A percentile compares a stretch with the other conserved stretches of the same genome.
phyloP scores from a whole-genome alignment of 2,329 filamentous ascomycete species.

The Pseudogymnoascus destructans region DNA sequence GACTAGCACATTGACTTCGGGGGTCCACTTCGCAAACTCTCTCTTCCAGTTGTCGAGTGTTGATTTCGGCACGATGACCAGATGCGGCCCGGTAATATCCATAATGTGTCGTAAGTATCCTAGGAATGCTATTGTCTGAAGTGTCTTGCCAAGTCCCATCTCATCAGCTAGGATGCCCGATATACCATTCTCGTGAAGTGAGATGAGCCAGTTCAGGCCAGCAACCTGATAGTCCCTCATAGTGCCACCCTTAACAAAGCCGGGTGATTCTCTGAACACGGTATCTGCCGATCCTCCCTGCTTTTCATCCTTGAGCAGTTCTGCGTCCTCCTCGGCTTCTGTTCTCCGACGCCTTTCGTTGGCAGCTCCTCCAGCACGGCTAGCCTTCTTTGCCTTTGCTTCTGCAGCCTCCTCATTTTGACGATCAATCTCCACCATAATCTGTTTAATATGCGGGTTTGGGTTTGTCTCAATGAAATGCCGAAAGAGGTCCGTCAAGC shows the following conservation, averaged over 20 bases:
- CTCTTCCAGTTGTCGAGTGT: constrained; percentile 98
- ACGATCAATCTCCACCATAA: constrained; percentile 87
- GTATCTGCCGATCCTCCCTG: constrained; percentile 74
- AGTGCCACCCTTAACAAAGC: constrained; percentile 68
- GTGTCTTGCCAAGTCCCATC: constrained; percentile 95
- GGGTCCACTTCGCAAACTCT: constrained; percentile 88
- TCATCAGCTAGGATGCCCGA: constrained; percentile 96
- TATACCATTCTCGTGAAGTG: constrained; percentile 95
- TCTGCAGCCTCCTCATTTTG: constrained; percentile 67
- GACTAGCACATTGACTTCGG: constrained; percentile 86
- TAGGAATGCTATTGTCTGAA: constrained; percentile 94
- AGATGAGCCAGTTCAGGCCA: constrained; percentile 95
- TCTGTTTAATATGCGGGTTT: constrained; percentile 84
- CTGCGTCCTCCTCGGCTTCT: constrained; percentile 94
- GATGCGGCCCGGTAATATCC: constrained; percentile 79
- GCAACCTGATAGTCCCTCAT: constrained; percentile 97
- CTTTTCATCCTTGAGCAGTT: constrained; percentile 76
- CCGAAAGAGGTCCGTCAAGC: constrained; percentile 90
- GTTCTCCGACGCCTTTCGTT: constrained; percentile 73
- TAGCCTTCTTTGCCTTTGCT: constrained; percentile 53
- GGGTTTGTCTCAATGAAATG: constrained; percentile 98
- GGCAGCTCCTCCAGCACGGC: constrained; percentile 72
- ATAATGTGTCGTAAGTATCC: constrained; percentile 88
- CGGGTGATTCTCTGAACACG: constrained; percentile 83
- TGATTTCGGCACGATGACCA: constrained; percentile 88